Evolutionary conservation across 148 eudicot species (phyloP), one percentile per base, ranked within the genome.

Genomic region (Amaranthus cruentus): DNA sequence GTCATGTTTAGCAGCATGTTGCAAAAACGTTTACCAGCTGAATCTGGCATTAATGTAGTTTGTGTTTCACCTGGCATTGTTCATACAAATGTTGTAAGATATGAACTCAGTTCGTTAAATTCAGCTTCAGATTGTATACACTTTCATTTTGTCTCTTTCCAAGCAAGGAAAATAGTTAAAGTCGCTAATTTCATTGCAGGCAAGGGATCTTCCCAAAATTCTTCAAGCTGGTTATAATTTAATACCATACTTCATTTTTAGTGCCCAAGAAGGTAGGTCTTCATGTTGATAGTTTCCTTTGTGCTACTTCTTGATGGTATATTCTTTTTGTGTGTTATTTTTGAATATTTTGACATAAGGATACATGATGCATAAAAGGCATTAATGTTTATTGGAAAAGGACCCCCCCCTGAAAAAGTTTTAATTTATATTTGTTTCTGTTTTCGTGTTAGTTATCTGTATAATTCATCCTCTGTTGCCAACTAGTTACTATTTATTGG

Each of bases 41-140:
- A 95, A 83, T 81, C 96, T 76, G 97, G 98, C 69, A 80, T 95
- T 71, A 87, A 81, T 55, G 90, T 95, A 72, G 76, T 87, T 44
- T 91, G 98, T 83, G 91, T 85, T 54, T 88, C 97, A 47, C 98
- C 98, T 82, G 98, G 98, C 78, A 90, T 95, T 73, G 98, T 95
- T 66, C 93, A 91, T 11, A 95, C 98, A 53, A 86, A 91, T 81
- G 97, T 95, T 83, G 98, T 95, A 87, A 83, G 96, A 76, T 57
- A 78, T 50, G 46, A 88, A 75, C 71, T 56, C 54, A 13, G 54
- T 12, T 54, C 49, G 44, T 28, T 4, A 28, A 48, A 8, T 6
- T 70, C 57, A 63, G 56, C 57, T 46, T 52, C 46, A 14, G 15
- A 43, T 7, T 62, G 59, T 70, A 47, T 78, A 14, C 18, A 54